Percentiles rank a stretch among this genome's conserved stretches.
Conservation (phyloP, 2,329 filamentous ascomycete species). For the Myriosclerotinia duriaeana region DNA sequence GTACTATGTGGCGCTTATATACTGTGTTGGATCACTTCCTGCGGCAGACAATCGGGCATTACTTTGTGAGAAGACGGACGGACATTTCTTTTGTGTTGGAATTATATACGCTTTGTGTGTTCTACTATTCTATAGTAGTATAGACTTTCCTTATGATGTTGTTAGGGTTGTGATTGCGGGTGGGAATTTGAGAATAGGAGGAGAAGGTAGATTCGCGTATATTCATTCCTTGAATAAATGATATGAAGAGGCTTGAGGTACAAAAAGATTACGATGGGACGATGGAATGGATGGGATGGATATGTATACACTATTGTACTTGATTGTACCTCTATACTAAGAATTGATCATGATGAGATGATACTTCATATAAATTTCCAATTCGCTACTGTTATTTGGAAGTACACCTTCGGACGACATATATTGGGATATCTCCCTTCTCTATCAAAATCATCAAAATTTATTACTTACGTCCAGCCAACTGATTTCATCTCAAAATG, state of each 20-base stretch:
- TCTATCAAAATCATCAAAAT: too few species aligned
- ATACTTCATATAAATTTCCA: neutral
- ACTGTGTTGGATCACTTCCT: neutral
- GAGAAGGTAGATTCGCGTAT: neutral
- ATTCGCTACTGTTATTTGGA: neutral
- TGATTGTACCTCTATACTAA: neutral
- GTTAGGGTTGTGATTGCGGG: neutral
- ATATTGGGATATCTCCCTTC: neutral
- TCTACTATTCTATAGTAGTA: neutral
- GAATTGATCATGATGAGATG: slow-evolving; percentile 1
- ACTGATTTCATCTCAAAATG: neutral
- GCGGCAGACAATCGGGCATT: neutral
- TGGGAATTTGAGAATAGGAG: neutral
- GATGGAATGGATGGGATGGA: neutral
- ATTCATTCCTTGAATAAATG: neutral
- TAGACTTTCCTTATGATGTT: neutral
- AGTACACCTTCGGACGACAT: neutral
- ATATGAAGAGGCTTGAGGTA: neutral
- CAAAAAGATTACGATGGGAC: neutral
- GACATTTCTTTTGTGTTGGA: neutral
- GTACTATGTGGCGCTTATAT: neutral
- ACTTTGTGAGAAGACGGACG: neutral
- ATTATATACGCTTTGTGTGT: neutral
- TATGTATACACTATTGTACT: neutral
- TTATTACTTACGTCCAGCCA: neutral